Conservation (phyloP, 495 filamentous ascomycete genomes). For the Podospora pseudoanserina region DNA sequence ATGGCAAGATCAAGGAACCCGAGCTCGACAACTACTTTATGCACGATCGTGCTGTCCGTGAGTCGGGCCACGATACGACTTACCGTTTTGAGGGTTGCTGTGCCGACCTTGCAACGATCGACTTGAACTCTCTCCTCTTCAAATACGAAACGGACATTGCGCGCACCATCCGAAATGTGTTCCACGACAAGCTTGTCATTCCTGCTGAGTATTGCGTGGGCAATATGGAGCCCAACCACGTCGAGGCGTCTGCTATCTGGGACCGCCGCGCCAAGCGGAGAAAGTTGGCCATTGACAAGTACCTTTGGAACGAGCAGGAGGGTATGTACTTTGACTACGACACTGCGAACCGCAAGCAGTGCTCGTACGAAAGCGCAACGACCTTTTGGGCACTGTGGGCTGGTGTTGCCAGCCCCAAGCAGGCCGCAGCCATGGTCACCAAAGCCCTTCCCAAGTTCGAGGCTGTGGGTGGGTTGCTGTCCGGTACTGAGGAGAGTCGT, state of each 20-base stretch:
- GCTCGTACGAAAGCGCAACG: conserved; percentile 78
- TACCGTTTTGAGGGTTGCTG: conserved; percentile 87
- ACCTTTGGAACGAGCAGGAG: conserved; percentile 82
- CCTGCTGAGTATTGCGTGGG: conserved; percentile 72
- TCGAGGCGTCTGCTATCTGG: conserved; percentile 82
- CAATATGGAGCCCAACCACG: conserved; percentile 52
- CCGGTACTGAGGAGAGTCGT: conserved; percentile 80
- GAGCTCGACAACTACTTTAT: conserved; percentile 92
- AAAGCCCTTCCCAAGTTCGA: conserved; percentile 82
- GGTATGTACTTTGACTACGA: conserved; percentile 98
- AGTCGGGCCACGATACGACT: conserved; percentile 95
- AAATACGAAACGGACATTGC: conserved; percentile 95
- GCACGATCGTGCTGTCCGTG: conserved; percentile 89
- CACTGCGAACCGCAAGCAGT: conserved; percentile 71
- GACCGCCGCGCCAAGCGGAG: conserved; percentile 78
- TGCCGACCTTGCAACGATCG: conserved; percentile 86
- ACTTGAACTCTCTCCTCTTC: conserved; percentile 89
- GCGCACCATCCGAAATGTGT: conserved; percentile 72
- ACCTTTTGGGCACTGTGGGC: conserved; percentile 98
- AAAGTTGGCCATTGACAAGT: conserved; percentile 77
- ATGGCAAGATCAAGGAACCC: conserved; percentile 71
- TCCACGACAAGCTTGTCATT: conserved; percentile 72
- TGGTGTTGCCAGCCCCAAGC: conserved; percentile 71
- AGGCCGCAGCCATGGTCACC: conserved; percentile 72
- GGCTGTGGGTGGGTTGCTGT: conserved; percentile 79